Conservation (phyloP, 805 yeast species). For the Wickerhamomyces queroliae region DNA sequence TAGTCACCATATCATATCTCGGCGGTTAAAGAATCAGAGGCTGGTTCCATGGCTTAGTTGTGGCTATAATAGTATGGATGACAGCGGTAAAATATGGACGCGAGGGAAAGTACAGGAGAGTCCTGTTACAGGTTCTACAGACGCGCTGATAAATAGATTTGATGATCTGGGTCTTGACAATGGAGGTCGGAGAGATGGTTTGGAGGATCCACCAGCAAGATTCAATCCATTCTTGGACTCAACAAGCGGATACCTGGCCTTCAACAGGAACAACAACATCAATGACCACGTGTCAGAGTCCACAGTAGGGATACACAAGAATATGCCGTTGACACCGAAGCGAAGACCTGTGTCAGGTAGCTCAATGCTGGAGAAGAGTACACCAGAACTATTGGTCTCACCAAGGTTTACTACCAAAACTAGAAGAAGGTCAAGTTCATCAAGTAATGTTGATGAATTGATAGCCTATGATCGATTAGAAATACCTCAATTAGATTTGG, state of each 20-base stretch:
- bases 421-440: constrained; percentile 1
- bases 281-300: constrained; percentile 13
- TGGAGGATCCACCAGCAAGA: background rate
- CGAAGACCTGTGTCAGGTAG: constrained; percentile 18
- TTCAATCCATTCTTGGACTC: background rate
- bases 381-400: background rate
- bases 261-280: background rate
- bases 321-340: constrained; percentile 12
- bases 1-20: too few species aligned
- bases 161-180: background rate
- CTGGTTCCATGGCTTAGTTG: too few species aligned
- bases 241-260: background rate
- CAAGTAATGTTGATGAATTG: background rate
- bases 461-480: background rate
- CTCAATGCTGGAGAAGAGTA: constrained; percentile 8
- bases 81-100: too few species aligned
- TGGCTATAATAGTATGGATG: too few species aligned
- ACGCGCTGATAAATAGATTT: background rate
- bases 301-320: constrained; percentile 9
- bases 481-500: constrained; percentile 6
- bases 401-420: constrained; percentile 5
- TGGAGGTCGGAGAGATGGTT: too few species aligned
- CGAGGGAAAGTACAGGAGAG: too few species aligned
- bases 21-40: too few species aligned
- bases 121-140: background rate